phyloP scores from a whole-genome alignment of 2,329 filamentous ascomycete genomes.

The Cladosporium cucumerinum region DNA sequence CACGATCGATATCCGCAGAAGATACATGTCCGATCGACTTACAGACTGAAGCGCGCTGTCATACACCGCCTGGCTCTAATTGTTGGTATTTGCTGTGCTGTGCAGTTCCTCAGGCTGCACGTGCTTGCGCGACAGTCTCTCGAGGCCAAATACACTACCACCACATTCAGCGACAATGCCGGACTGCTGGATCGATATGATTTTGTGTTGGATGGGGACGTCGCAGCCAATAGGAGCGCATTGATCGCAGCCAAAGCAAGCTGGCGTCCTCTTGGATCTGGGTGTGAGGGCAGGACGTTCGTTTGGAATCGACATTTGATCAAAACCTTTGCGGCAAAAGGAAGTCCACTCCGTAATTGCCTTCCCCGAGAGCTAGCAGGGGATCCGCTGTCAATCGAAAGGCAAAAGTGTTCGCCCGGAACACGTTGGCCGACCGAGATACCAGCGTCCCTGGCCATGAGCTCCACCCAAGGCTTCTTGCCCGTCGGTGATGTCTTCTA shows the following conservation, averaged over 20 bases:
- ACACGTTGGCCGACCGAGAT: constrained; percentile 9
- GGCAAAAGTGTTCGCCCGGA: not conserved
- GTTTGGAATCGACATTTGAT: not conserved
- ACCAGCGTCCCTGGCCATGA: not conserved
- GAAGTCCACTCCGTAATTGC: constrained; percentile 1
- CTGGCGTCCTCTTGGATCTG: not conserved
- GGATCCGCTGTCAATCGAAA: not conserved
- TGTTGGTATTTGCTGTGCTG: not conserved
- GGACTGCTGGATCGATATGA: not conserved
- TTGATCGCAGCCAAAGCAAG: not conserved
- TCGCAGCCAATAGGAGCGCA: not conserved
- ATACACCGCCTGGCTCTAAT: not conserved
- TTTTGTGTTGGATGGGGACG: not conserved
- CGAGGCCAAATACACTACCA: constrained; percentile 2
- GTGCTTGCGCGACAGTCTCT: not conserved
- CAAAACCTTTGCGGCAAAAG: not conserved
- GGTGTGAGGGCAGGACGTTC: constrained; percentile 2
- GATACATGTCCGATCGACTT: not conserved
- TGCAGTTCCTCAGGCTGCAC: not conserved
- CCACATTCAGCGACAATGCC: not conserved
- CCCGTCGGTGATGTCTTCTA: not conserved
- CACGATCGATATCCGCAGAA: not conserved
- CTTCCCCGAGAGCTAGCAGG: not conserved
- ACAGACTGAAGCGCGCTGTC: not conserved
- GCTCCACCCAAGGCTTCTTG: not conserved